Evolutionary conservation across 805 yeast genomes (phyloP), one percentile per base, ranked within the genome.

Genomic region (Candida sakaeoensis): DNA sequence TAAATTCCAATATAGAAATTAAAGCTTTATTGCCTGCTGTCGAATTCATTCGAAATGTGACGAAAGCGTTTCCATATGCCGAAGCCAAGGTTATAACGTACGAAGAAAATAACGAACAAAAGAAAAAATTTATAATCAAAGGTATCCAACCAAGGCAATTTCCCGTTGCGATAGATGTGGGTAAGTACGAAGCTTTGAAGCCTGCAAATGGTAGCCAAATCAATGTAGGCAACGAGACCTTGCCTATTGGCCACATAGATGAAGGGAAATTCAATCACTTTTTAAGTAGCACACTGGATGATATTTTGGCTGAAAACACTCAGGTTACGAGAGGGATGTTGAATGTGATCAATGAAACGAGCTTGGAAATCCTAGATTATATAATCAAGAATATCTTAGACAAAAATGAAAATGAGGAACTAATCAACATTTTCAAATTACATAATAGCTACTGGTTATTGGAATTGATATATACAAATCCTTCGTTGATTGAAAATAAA

Each of bases 11-110:
- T 36, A 48, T 56, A 13, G 58, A 56, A 31, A 60, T 48, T 49
- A 62, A 60, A 36, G 58, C 57, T 17, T 65, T 91, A 36, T 70
- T 91, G 23, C 95, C 96, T 1, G 99, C 99, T 0, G 97, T 93
- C 9, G 98, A 93, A 49, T 93, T 93, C 60, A 93, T 93, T 58
- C 88, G 91, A 53, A 91, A 93, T 55, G 98, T 91, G 15, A 83
- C 90, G 24, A 78, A 79, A 44, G 95, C 96, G 1, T 93, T 93
- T 57, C 82, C 85, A 13, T 77, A 80, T 51, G 88, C 96, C 2
- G 82, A 86, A 38, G 98, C 99, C 1, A 90, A 89, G 91, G 98
- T 93, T 12, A 78, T 91, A 17, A 70, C 78, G 10, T 14, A 17
- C 12, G 32, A 23, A n/a, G 47, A 30, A 10, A 21, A 19, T 21